Conservation (phyloP, 2,329 filamentous ascomycete species). For the Penicillium capsulatum region DNA sequence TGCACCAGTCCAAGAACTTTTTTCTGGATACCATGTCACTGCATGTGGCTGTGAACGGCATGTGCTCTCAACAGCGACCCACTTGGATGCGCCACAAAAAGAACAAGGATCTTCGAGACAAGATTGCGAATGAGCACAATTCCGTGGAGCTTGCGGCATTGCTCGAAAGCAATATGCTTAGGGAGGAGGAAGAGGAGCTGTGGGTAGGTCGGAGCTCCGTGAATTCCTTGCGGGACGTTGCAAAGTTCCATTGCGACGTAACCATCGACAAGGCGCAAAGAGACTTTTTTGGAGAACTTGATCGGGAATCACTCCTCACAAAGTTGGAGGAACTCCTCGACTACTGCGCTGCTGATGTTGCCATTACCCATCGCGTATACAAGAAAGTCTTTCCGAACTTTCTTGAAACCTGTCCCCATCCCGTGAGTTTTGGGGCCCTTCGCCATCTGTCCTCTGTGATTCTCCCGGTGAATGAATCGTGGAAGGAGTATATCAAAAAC, state of each 20-base stretch:
- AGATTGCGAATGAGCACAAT: slow-evolving; percentile 66
- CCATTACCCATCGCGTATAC: slow-evolving; percentile 90
- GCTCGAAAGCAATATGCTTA: slow-evolving; percentile 62
- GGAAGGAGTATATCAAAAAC: slow-evolving; percentile 78
- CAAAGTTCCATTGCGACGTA: slow-evolving; percentile 90
- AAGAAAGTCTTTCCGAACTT: slow-evolving; percentile 90
- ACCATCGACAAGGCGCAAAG: slow-evolving; percentile 85
- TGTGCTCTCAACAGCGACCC: slow-evolving; percentile 94
- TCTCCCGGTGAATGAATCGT: slow-evolving; percentile 79
- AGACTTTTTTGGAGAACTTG: slow-evolving; percentile 79
- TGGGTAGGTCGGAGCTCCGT: slow-evolving; percentile 95
- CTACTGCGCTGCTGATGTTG: slow-evolving; percentile 93
- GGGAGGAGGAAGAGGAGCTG: slow-evolving; percentile 84
- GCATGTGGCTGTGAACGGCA: slow-evolving; percentile 95
- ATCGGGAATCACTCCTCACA: slow-evolving; percentile 63
- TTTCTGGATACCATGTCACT: slow-evolving; percentile 98
- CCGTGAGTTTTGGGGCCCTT: slow-evolving; percentile 92
- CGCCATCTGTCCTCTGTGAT: slow-evolving; percentile 92
- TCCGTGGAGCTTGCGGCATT: slow-evolving; percentile 67
- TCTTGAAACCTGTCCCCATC: slow-evolving; percentile 84
- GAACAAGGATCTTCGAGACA: slow-evolving; percentile 76
- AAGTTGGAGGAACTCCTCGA: slow-evolving; percentile 80
- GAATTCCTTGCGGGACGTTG: slow-evolving; percentile 92
- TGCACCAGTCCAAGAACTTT: slow-evolving; percentile 75
- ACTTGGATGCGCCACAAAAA: slow-evolving; percentile 98